A percentile compares a stretch with the other conserved stretches of the same genome.
Conservation (phyloP, 2,329 filamentous ascomycete genomes). For the Aspergillus flavus region DNA sequence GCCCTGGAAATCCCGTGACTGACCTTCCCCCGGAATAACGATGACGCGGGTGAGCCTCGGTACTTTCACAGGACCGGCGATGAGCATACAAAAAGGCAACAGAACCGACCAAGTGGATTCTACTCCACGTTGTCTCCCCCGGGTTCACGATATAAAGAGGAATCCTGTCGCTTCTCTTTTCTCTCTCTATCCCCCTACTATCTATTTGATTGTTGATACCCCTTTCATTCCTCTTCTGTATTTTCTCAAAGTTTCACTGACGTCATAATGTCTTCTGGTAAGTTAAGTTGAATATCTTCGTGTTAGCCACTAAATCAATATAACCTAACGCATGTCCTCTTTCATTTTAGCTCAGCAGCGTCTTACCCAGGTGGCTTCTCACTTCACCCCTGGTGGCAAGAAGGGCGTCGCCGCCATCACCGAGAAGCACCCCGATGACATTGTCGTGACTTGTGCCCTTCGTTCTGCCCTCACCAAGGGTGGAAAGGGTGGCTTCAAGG, state of each 20-base stretch:
- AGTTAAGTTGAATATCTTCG: conserved; percentile 14
- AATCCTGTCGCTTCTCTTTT: conserved; percentile 7
- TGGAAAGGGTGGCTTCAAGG: conserved; percentile 93
- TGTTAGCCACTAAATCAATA: neutral
- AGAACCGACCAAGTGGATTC: conserved; percentile 19
- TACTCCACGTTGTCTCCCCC: conserved; percentile 10
- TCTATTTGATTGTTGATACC: conserved; percentile 7
- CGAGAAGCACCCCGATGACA: conserved; percentile 62
- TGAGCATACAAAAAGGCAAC: conserved; percentile 20
- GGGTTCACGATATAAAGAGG: conserved; percentile 19
- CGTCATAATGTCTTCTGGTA: conserved; percentile 48
- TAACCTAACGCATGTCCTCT: neutral
- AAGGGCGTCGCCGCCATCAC: conserved; percentile 40
- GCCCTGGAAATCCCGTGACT: conserved; percentile 29
- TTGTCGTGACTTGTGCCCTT: conserved; percentile 90
- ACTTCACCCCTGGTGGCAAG: conserved; percentile 50
- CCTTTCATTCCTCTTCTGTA: conserved; percentile 4
- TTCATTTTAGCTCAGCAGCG: conserved; percentile 55
- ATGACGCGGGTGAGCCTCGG: conserved; percentile 36
- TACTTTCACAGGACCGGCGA: conserved; percentile 27
- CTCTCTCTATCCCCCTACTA: conserved; percentile 1
- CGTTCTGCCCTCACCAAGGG: conserved; percentile 91
- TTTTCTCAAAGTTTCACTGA: conserved; percentile 14
- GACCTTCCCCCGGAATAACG: conserved; percentile 22
- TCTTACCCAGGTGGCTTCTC: conserved; percentile 61